These are phyloP conservation scores for Debaryomyces psychrophilus DNA, from an alignment of 1,139 yeast genomes.

Conservation along the genomic window DNA sequence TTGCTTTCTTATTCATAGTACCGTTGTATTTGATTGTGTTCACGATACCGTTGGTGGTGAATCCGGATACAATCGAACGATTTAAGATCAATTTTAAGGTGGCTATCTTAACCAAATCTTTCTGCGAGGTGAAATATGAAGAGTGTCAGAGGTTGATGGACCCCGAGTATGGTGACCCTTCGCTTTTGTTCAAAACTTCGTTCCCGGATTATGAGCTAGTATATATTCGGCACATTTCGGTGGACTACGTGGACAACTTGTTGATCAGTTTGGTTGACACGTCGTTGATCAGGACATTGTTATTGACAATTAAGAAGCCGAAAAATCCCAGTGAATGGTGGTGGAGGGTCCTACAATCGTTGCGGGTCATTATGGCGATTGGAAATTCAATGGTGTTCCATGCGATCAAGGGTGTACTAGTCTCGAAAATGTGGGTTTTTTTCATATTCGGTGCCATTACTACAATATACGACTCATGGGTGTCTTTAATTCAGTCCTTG, in stretches of 20 bases:
- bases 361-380: constrained; percentile 22
- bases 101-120: constrained; percentile 18
- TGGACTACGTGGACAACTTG: constrained; percentile 19
- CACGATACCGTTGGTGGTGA: constrained; percentile 15
- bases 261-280: constrained; percentile 11
- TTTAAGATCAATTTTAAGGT: constrained; percentile 19
- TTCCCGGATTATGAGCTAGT: constrained; percentile 22
- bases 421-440: constrained; percentile 25
- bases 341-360: constrained; percentile 16
- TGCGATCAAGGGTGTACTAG: constrained; percentile 21
- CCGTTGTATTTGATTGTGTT: constrained; percentile 14
- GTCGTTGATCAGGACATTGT: constrained; percentile 8
- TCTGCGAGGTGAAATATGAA: constrained; percentile 20
- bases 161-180: constrained; percentile 14
- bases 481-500: constrained; percentile 15
- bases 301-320: constrained; percentile 5
- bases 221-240: constrained; percentile 21
- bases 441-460: constrained; percentile 19
- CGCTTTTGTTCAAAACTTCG: constrained; percentile 13
- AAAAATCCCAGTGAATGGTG: constrained; percentile 12
- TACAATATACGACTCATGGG: constrained; percentile 19
- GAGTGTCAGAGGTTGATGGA: constrained; percentile 19
- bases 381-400: constrained; percentile 21
- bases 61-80: constrained; percentile 16
- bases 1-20: constrained; percentile 11